A percentile compares a stretch with the other conserved stretches of the same genome.
Conservation (phyloP, 345 rosid genomes). For the Populus nigra region DNA sequence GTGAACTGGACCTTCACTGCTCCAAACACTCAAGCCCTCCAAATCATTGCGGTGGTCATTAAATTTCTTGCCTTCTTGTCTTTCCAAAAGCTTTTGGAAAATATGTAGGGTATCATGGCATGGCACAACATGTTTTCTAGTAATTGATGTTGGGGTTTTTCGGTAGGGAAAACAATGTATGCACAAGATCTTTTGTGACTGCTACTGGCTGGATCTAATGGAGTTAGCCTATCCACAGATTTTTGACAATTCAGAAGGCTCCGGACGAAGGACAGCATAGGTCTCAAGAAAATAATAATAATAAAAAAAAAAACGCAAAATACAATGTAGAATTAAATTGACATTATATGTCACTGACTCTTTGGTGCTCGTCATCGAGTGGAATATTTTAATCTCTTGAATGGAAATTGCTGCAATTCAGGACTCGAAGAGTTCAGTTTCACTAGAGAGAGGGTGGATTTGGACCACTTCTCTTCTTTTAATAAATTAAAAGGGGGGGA, state of each 20-base stretch:
- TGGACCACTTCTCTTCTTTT: neutral
- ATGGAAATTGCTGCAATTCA: neutral
- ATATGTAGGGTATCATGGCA: neutral
- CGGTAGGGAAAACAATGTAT: neutral
- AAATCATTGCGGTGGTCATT: neutral
- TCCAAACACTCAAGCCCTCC: neutral
- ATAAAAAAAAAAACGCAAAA: neutral
- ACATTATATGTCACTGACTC: neutral
- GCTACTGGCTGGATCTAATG: neutral
- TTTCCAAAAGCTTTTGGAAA: neutral
- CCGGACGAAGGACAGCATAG: neutral
- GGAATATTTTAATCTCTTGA: neutral
- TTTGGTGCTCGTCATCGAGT: neutral
- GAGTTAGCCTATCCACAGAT: neutral
- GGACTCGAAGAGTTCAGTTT: neutral
- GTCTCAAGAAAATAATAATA: no score
- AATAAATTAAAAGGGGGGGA: neutral
- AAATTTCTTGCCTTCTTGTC: neutral
- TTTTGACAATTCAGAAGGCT: neutral
- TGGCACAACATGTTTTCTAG: neutral
- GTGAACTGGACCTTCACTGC: neutral
- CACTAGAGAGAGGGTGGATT: neutral
- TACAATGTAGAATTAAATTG: no score
- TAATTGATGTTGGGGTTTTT: neutral
- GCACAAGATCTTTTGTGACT: neutral